Percentiles rank a stretch among this genome's conserved stretches.
phyloP scores from a whole-genome alignment of 2,329 filamentous ascomycete species.

The Talaromyces sp. region DNA sequence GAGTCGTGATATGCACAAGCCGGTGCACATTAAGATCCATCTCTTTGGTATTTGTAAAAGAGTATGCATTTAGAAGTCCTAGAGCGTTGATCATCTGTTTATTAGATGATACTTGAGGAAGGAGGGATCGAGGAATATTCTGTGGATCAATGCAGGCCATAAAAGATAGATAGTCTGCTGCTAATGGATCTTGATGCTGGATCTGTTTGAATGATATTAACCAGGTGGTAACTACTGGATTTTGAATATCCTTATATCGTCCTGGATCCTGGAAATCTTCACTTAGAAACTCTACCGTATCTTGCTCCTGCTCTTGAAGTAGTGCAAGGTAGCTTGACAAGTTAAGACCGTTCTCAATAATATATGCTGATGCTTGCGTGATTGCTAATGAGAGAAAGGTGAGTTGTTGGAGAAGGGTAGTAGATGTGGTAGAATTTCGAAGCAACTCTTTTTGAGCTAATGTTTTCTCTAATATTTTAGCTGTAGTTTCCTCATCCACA shows the following conservation, averaged over 20 bases:
- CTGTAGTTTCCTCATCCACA: slow-evolving; percentile 18
- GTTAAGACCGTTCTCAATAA: slow-evolving; percentile 18
- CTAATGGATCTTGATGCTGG: slow-evolving; percentile 26
- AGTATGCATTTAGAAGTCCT: neutral
- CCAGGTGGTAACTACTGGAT: slow-evolving; percentile 37
- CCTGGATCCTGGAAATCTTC: slow-evolving; percentile 32
- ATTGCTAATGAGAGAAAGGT: slow-evolving; percentile 28
- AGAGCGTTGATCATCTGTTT: neutral
- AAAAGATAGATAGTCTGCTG: slow-evolving; percentile 34
- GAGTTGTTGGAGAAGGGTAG: slow-evolving; percentile 21
- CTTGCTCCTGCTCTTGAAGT: slow-evolving; percentile 25
- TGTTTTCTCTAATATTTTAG: neutral
- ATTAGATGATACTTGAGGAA: slow-evolving; percentile 23
- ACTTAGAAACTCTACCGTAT: slow-evolving; percentile 31
- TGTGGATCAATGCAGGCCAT: slow-evolving; percentile 33
- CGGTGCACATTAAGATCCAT: slow-evolving; percentile 27
- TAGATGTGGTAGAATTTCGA: slow-evolving; percentile 4
- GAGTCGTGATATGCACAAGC: slow-evolving; percentile 30
- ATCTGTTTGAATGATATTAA: slow-evolving; percentile 33
- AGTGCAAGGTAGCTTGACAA: slow-evolving; percentile 21
- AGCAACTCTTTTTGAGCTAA: neutral
- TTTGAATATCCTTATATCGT: slow-evolving; percentile 29
- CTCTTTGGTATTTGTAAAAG: neutral
- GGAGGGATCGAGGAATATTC: slow-evolving; percentile 33
- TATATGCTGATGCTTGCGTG: slow-evolving; percentile 25